Evolutionary conservation across 1,284 basidiomycete species (phyloP).

Genomic region (Puccinia horiana): DNA sequence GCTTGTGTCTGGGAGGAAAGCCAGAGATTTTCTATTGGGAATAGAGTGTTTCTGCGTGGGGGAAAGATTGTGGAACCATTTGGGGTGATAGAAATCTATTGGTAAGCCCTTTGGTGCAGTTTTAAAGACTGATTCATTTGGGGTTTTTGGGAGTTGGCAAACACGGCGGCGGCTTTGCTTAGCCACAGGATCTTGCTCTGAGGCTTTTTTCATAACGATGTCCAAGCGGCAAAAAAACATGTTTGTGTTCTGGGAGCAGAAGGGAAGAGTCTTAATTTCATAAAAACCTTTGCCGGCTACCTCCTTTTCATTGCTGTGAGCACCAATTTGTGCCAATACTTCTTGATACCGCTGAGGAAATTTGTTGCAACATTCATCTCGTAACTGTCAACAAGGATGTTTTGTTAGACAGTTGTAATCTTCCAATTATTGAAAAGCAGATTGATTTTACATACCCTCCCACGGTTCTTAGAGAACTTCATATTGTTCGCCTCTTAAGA

Average conservation of each 20-base stretch:
- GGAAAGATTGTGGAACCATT: constrained; percentile 5
- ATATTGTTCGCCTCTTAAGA: background rate
- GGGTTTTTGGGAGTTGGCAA: constrained; percentile 15
- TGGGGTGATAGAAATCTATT: constrained; percentile 30
- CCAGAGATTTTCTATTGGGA: background rate
- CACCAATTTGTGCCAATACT: background rate
- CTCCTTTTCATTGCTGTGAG: constrained; percentile 29
- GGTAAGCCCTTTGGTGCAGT: constrained; percentile 17
- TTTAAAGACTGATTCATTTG: background rate
- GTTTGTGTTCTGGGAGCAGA: constrained; percentile 28
- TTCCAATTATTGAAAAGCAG: background rate
- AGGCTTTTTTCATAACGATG: background rate
- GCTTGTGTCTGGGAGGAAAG: constrained; percentile 13
- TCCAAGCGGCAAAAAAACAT: constrained; percentile 18
- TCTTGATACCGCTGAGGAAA: constrained; percentile 20
- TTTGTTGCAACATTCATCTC: constrained; percentile 28
- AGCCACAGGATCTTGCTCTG: background rate
- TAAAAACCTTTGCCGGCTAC: background rate
- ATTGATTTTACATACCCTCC: background rate
- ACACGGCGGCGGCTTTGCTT: background rate
- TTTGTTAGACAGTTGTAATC: background rate
- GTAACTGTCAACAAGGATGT: constrained; percentile 9
- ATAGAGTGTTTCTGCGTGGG: background rate
- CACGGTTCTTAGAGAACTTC: background rate
- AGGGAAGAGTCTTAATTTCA: constrained; percentile 27